phyloP scores from a whole-genome alignment of 2,329 filamentous ascomycete species.

The Penicillium sp. region DNA sequence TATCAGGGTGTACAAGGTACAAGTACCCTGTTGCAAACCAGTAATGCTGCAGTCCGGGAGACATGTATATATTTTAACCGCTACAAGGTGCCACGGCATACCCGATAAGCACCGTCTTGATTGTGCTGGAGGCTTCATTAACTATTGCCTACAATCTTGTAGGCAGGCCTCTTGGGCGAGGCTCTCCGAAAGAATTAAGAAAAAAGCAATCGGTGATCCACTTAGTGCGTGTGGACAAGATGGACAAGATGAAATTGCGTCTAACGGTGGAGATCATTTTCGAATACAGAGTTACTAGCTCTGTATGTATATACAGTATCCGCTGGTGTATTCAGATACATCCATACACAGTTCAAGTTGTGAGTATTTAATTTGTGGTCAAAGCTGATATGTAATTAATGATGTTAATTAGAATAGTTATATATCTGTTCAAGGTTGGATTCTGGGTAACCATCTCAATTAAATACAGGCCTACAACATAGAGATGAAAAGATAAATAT shows the following conservation, averaged over 20 bases:
- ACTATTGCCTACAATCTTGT: slow-evolving; percentile 6
- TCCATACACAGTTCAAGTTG: not conserved
- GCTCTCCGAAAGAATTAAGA: slow-evolving; percentile 14
- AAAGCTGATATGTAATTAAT: not conserved
- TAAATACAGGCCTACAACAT: no score
- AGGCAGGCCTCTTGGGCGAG: slow-evolving; percentile 13
- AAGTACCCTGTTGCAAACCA: not conserved
- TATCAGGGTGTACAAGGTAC: not conserved
- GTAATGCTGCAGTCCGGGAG: not conserved
- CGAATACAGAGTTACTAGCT: slow-evolving; percentile 5
- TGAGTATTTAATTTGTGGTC: not conserved
- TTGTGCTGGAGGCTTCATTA: not conserved
- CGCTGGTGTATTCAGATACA: not conserved
- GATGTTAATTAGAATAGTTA: not conserved
- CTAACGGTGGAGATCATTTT: slow-evolving; percentile 20
- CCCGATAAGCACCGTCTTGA: not conserved
- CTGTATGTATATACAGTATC: slow-evolving; percentile 14
- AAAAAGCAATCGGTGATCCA: slow-evolving; percentile 22
- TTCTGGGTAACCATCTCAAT: not conserved
- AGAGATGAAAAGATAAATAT: not conserved
- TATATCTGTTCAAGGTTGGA: not conserved
- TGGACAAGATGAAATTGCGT: slow-evolving; percentile 15
- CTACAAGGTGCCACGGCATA: slow-evolving; percentile 1
- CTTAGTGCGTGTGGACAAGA: slow-evolving; percentile 17
- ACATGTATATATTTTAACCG: not conserved